These are phyloP conservation scores for Colletotrichum kahawae DNA, from an alignment of 2,329 filamentous ascomycete species.

Conservation along the genomic window DNA sequence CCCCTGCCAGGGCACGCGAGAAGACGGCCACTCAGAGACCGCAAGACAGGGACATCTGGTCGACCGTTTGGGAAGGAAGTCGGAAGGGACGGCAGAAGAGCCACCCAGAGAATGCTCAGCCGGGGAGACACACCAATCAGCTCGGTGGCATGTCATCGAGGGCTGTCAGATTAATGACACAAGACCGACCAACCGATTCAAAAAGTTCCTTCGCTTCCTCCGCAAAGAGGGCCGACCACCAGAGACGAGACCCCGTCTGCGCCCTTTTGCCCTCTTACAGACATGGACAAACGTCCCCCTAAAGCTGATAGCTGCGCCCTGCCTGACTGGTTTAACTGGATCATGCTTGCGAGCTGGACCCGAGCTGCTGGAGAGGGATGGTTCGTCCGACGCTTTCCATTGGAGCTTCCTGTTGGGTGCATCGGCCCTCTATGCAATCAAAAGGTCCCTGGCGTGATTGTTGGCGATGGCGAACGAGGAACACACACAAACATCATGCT, in stretches of 20 bases:
- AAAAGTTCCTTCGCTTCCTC: constrained; percentile 13
- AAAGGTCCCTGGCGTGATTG: not conserved
- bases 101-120: not conserved
- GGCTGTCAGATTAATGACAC: constrained; percentile 13
- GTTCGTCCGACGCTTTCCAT: not conserved
- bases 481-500: not conserved
- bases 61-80: constrained; percentile 5
- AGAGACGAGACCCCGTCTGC: not conserved
- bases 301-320: not conserved
- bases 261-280: not conserved
- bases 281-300: not conserved
- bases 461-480: not conserved
- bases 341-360: not conserved
- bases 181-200: not conserved
- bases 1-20: constrained; percentile 8
- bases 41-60: not conserved
- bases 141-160: not conserved
- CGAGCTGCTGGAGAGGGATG: constrained; percentile 1
- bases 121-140: not conserved
- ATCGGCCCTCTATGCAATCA: not conserved
- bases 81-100: constrained; percentile 7
- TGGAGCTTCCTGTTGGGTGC: not conserved
- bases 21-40: not conserved
- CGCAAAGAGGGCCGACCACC: not conserved
- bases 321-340: not conserved